Evolutionary conservation across 2,329 filamentous ascomycete genomes (phyloP).

Genomic region (Verticillium nonalfalfae): DNA sequence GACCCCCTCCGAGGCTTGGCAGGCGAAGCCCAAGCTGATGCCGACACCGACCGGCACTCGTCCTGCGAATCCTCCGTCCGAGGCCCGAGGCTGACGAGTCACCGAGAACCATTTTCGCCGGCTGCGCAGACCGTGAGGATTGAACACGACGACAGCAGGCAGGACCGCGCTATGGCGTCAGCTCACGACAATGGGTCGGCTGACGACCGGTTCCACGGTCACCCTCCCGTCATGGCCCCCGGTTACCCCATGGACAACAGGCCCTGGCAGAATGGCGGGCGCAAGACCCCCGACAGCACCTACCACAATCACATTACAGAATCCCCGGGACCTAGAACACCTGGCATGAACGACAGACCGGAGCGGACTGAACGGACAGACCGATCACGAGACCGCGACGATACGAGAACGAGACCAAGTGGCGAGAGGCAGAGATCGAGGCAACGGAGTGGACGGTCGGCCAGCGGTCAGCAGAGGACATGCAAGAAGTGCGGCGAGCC

Average conservation of each 20-base stretch:
- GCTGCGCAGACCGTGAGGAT: slow-evolving; percentile 9
- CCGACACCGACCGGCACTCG: slow-evolving; percentile 8
- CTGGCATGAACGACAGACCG: slow-evolving; percentile 7
- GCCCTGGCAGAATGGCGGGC: slow-evolving; percentile 29
- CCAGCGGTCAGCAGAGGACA: slow-evolving; percentile 54
- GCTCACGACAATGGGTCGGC: slow-evolving; percentile 37
- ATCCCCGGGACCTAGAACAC: slow-evolving; percentile 23
- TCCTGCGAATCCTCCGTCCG: slow-evolving; percentile 8
- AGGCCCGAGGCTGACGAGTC: slow-evolving; percentile 12
- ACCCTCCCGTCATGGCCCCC: slow-evolving; percentile 20
- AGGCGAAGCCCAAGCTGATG: slow-evolving; percentile 10
- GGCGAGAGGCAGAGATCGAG: slow-evolving; percentile 52
- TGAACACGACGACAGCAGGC: slow-evolving; percentile 3
- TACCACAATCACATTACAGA: slow-evolving; percentile 25
- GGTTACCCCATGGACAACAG: slow-evolving; percentile 21
- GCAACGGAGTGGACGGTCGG: slow-evolving; percentile 44
- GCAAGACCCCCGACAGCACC: slow-evolving; percentile 27
- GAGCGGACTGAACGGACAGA: slow-evolving; percentile 17
- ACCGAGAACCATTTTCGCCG: slow-evolving; percentile 4
- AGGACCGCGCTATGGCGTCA: slow-evolving; percentile 30
- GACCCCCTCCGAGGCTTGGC: neutral
- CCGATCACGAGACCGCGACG: slow-evolving; percentile 23
- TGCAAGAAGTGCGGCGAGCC: slow-evolving; percentile 86
- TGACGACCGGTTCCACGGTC: slow-evolving; percentile 27
- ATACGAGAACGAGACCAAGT: slow-evolving; percentile 47